phyloP scores from a whole-genome alignment of 176 grass and related monocot genomes.

The Zoysia pacifica region DNA sequence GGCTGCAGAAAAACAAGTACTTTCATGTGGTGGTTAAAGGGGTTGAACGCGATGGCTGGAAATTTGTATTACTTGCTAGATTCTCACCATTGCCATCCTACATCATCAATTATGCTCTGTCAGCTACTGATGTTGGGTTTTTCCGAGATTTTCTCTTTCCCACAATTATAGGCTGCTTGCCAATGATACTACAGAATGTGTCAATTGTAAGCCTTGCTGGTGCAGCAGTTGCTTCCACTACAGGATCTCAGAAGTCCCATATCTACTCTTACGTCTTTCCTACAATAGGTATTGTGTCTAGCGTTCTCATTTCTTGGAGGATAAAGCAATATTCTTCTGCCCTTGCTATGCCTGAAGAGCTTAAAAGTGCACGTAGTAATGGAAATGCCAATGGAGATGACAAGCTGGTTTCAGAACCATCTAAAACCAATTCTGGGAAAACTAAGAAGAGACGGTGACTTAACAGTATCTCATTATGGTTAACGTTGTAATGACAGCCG shows the following conservation, averaged over 20 bases:
- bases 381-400: conserved; percentile 22
- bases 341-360: conserved; percentile 59
- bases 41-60: conserved; percentile 90
- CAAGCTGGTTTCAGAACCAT: conserved; percentile 7
- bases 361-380: conserved; percentile 21
- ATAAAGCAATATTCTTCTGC: conserved; percentile 88
- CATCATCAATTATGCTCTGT: conserved; percentile 90
- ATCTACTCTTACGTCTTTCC: conserved; percentile 77
- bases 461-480: background rate
- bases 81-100: conserved; percentile 93
- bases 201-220: conserved; percentile 91
- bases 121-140: conserved; percentile 79
- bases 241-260: conserved; percentile 70
- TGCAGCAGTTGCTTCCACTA: conserved; percentile 66
- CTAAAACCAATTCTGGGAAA: conserved; percentile 29
- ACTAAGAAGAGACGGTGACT: conserved; percentile 45
- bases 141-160: conserved; percentile 93
- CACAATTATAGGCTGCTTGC: conserved; percentile 84
- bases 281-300: conserved; percentile 74
- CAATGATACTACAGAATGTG: conserved; percentile 97
- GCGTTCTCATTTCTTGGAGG: conserved; percentile 89
- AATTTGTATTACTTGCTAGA: conserved; percentile 90
- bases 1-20: conserved; percentile 74
- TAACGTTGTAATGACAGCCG: background rate
- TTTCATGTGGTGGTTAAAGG: conserved; percentile 86